phyloP scores from a whole-genome alignment of 768 basidiomycete genomes.

The Hericium erinaceus region DNA sequence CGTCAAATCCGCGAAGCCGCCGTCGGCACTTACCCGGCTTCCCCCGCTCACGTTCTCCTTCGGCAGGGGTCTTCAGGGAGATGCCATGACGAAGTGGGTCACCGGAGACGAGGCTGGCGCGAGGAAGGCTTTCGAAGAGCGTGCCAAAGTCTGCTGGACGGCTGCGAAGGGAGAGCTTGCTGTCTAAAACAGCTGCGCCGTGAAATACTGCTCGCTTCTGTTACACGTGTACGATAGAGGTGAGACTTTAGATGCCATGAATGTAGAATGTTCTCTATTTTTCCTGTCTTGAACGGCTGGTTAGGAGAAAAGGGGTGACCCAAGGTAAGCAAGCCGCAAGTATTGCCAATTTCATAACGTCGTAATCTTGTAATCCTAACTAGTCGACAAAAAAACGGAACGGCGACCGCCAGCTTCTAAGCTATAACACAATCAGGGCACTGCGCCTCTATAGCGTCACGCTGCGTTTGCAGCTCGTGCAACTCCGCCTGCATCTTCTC shows the following conservation, averaged over 20 bases:
- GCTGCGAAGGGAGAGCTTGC: conserved; percentile 28
- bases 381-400: too few relatives aligned
- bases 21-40: conserved; percentile 29
- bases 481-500: too few relatives aligned
- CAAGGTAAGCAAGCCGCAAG: too few relatives aligned
- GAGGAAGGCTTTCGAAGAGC: conserved; percentile 30
- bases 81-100: conserved; percentile 38
- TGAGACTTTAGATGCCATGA: neutral
- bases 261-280: neutral
- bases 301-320: too few relatives aligned
- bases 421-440: neutral
- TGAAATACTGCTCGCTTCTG: neutral
- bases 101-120: conserved; percentile 33
- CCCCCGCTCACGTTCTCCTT: conserved; percentile 42
- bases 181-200: neutral
- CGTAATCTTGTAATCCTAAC: too few relatives aligned
- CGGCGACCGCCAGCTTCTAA: neutral
- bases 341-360: too few relatives aligned
- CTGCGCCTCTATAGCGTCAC: too few relatives aligned
- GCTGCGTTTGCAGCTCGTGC: too few relatives aligned
- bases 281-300: too few relatives aligned
- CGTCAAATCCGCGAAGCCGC: conserved; percentile 23
- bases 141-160: conserved; percentile 34
- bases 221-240: neutral
- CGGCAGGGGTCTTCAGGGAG: conserved; percentile 41